These are phyloP conservation scores for Metarhizium album DNA, from an alignment of 2,329 filamentous ascomycete species.

Conservation along the genomic window DNA sequence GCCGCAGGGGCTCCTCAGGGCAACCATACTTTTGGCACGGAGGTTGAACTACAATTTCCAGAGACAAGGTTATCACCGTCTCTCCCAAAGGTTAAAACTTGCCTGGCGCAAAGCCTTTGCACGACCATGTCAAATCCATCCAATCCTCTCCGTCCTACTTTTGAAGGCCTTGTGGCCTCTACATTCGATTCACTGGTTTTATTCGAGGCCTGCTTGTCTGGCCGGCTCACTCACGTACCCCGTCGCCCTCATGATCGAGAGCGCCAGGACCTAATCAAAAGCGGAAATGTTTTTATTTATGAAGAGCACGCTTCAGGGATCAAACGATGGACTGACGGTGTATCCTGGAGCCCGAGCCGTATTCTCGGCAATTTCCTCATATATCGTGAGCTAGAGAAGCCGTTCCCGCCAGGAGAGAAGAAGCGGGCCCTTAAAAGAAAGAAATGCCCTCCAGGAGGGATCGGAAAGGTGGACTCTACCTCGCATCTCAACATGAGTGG, in stretches of 20 bases:
- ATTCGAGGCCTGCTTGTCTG: slow-evolving; percentile 67
- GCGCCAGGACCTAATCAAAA: slow-evolving; percentile 63
- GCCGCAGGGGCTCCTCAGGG: not conserved
- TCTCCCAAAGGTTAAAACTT: not conserved
- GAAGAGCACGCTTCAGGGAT: slow-evolving; percentile 85
- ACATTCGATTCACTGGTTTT: slow-evolving; percentile 69
- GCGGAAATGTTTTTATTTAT: slow-evolving; percentile 83
- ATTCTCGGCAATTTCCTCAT: slow-evolving; percentile 79
- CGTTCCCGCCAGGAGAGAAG: slow-evolving; percentile 74
- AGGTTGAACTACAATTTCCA: not conserved
- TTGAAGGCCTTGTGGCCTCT: slow-evolving; percentile 53
- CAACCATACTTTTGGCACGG: not conserved
- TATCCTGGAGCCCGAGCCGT: slow-evolving; percentile 81
- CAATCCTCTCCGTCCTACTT: slow-evolving; percentile 48
- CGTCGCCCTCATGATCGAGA: slow-evolving; percentile 82
- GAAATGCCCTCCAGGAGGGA: slow-evolving; percentile 27
- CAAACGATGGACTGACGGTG: slow-evolving; percentile 88
- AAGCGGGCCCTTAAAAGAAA: slow-evolving; percentile 69
- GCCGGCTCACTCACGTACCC: slow-evolving; percentile 62
- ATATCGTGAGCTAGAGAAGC: slow-evolving; percentile 70
- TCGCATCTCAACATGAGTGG: slow-evolving; percentile 13
- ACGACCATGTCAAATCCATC: slow-evolving; percentile 17
- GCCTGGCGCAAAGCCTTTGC: not conserved
- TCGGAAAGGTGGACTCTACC: slow-evolving; percentile 22
- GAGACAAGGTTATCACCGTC: not conserved